These are phyloP conservation scores for Ceratobasidium sp. DNA, from an alignment of 1,284 basidiomycete genomes.

Conservation along the genomic window DNA sequence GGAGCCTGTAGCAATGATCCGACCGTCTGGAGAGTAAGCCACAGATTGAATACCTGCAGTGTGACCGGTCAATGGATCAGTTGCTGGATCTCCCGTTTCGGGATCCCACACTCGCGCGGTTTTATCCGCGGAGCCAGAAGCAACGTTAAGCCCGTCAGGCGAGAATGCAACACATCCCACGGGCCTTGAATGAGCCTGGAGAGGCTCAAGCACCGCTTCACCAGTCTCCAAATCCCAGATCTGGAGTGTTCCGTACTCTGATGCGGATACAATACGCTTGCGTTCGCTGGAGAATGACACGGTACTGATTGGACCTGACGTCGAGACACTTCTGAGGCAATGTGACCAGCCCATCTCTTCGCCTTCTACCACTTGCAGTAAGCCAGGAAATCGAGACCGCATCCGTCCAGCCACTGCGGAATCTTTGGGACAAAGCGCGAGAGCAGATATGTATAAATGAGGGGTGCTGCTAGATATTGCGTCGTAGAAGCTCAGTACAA, in stretches of 20 bases:
- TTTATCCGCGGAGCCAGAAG: not conserved
- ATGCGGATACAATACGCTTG: no score
- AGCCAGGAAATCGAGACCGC: no score
- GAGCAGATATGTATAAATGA: no score
- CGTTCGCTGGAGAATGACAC: no score
- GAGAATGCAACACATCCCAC: slow-evolving; percentile 5
- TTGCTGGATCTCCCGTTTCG: not conserved
- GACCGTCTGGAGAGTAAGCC: not conserved
- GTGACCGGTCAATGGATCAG: not conserved
- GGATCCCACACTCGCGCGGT: slow-evolving; percentile 1
- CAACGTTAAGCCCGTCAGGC: not conserved
- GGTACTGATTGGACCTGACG: no score
- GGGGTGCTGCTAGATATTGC: no score
- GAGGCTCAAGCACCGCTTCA: not conserved
- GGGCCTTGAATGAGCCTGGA: not conserved
- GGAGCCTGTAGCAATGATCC: not conserved
- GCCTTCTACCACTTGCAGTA: no score
- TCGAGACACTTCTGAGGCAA: no score
- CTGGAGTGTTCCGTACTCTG: not conserved
- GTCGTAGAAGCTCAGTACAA: no score
- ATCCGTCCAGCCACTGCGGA: no score
- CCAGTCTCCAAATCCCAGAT: not conserved
- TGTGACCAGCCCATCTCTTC: no score
- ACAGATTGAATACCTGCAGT: not conserved
- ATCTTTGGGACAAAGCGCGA: no score